A percentile compares a stretch with the other conserved stretches of the same genome.
Evolutionary conservation across 2,329 filamentous ascomycete genomes (phyloP).

Genomic region (Cladosporium sp.): DNA sequence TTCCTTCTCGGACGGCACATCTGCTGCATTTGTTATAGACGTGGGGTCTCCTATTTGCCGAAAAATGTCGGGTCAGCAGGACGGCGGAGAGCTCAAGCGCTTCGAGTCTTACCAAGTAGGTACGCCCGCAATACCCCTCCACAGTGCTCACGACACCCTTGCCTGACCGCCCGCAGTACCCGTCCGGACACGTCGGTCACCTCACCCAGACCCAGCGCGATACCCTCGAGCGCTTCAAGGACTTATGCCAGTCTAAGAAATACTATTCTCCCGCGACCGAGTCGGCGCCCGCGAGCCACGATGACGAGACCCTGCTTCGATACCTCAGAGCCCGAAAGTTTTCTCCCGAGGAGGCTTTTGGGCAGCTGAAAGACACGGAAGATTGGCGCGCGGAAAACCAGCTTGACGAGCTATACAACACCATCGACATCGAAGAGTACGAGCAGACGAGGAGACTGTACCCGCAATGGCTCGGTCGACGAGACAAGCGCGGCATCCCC

Average conservation of each 20-base stretch:
- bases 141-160: not conserved
- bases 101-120: conserved; percentile 27
- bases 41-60: not conserved
- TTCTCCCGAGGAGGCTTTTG: conserved; percentile 67
- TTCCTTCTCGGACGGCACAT: no score
- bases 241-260: conserved; percentile 56
- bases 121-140: conserved; percentile 10
- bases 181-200: conserved; percentile 73
- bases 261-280: conserved; percentile 50
- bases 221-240: conserved; percentile 67
- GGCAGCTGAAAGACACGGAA: conserved; percentile 82
- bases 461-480: conserved; percentile 88
- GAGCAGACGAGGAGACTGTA: conserved; percentile 76
- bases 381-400: conserved; percentile 77
- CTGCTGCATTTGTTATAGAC: no score
- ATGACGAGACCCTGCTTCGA: conserved; percentile 70
- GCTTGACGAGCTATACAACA: conserved; percentile 73
- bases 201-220: conserved; percentile 62
- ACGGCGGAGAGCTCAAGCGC: conserved; percentile 22
- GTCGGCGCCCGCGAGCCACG: conserved; percentile 51
- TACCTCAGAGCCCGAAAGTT: conserved; percentile 83
- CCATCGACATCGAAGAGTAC: conserved; percentile 78
- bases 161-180: conserved; percentile 44
- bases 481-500: conserved; percentile 85
- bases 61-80: conserved; percentile 8